Conservation (phyloP, 2,329 filamentous ascomycete genomes). For the Fonsecaea nubica region DNA sequence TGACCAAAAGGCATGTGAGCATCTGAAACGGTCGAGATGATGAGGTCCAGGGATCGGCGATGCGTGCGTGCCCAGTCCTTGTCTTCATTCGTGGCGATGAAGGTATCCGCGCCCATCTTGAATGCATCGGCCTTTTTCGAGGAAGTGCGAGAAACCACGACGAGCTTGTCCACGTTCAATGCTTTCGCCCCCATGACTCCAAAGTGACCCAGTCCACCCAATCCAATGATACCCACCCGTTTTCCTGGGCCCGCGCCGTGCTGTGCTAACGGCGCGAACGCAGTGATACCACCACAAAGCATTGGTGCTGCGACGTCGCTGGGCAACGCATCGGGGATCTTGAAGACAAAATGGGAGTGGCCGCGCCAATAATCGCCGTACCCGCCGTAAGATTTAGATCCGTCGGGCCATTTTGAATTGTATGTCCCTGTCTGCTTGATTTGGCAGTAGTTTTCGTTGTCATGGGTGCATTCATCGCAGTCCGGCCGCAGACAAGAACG, state of each 20-base stretch:
- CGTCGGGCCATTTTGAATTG: constrained; percentile 63
- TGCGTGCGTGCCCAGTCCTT: constrained; percentile 60
- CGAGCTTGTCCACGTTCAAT: constrained; percentile 69
- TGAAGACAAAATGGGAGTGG: constrained; percentile 48
- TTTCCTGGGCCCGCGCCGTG: constrained; percentile 74
- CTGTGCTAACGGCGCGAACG: constrained; percentile 71
- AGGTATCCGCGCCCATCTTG: constrained; percentile 61
- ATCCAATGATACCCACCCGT: constrained; percentile 72
- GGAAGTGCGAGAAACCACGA: constrained; percentile 62
- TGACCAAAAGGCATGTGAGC: constrained; percentile 67
- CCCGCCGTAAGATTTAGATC: constrained; percentile 71
- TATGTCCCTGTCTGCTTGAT: constrained; percentile 60
- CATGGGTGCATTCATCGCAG: constrained; percentile 62
- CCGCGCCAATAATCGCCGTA: constrained; percentile 64
- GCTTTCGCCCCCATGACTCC: constrained; percentile 74
- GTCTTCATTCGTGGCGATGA: constrained; percentile 65
- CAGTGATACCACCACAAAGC: constrained; percentile 78
- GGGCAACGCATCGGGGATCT: constrained; percentile 59
- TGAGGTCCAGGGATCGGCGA: constrained; percentile 59
- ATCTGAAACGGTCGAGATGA: constrained; percentile 64
- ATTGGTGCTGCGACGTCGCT: constrained; percentile 68
- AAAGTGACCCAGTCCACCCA: constrained; percentile 77
- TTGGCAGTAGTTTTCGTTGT: constrained; percentile 51
- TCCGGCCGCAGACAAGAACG: constrained; percentile 59
- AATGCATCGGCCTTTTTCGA: constrained; percentile 61